A percentile compares a stretch with the other conserved stretches of the same genome.
Conservation (phyloP, 2,329 filamentous ascomycete species). For the Chrysoporthe puriensis region DNA sequence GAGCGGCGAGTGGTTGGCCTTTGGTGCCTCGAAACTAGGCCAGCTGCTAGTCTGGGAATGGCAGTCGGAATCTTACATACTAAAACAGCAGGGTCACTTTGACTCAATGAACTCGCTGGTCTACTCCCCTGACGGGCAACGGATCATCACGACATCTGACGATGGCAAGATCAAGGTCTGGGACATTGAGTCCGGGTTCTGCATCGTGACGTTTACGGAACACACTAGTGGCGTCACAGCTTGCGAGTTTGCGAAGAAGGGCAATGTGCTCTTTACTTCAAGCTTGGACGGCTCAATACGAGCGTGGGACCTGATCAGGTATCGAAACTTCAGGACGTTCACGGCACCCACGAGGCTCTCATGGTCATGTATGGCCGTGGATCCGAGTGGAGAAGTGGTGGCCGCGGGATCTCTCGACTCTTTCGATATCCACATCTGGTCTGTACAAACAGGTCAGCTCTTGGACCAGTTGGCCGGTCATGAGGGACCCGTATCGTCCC, state of each 20-base stretch:
- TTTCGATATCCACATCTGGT: constrained; percentile 98
- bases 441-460: constrained; percentile 93
- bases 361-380: constrained; percentile 94
- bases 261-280: constrained; percentile 93
- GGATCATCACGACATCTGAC: constrained; percentile 90
- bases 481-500: constrained; percentile 86
- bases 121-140: constrained; percentile 92
- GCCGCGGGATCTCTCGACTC: constrained; percentile 94
- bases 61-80: constrained; percentile 98
- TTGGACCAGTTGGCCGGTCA: constrained; percentile 90
- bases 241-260: constrained; percentile 92
- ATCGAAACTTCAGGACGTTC: constrained; percentile 96
- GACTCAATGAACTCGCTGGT: constrained; percentile 92
- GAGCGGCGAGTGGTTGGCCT: constrained; percentile 94
- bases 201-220: constrained; percentile 96
- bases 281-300: constrained; percentile 92
- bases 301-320: constrained; percentile 95
- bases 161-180: constrained; percentile 99
- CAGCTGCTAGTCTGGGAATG: constrained; percentile 99
- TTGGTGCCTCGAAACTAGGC: constrained; percentile 91
- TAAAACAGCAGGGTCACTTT: constrained; percentile 97
- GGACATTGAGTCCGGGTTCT: constrained; percentile 96
- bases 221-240: constrained; percentile 93
- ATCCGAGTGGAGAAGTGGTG: constrained; percentile 94
- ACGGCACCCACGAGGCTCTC: constrained; percentile 89